These are phyloP conservation scores for Crithidia bombi DNA, from an alignment of 208 protist genomes.

Conservation along the genomic window DNA sequence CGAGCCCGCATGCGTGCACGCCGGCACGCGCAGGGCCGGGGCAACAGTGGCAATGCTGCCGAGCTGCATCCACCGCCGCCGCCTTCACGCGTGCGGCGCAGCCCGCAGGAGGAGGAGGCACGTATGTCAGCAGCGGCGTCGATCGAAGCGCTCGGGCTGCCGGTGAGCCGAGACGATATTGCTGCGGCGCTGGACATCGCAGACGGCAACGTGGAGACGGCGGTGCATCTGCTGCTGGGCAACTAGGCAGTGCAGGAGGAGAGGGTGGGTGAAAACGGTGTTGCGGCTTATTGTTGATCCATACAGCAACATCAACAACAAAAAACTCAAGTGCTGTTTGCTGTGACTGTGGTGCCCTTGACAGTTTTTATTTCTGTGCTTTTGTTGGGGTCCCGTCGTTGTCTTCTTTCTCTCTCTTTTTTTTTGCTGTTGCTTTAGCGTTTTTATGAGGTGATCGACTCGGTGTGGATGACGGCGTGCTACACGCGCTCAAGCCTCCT, in stretches of 20 bases:
- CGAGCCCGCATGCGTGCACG: constrained; percentile 28
- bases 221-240: constrained; percentile 61
- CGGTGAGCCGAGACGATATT: constrained; percentile 48
- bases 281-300: too few species aligned
- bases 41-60: background rate
- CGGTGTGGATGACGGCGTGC: too few species aligned
- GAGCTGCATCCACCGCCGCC: background rate
- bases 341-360: too few species aligned
- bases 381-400: too few species aligned
- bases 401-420: too few species aligned
- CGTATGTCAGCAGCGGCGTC: constrained; percentile 36
- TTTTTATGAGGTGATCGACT: too few species aligned
- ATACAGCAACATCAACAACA: constrained; percentile 4
- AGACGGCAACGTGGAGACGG: constrained; percentile 54
- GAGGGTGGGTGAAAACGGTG: too few species aligned
- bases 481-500: too few species aligned
- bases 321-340: too few species aligned
- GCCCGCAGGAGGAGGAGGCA: constrained; percentile 17
- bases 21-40: constrained; percentile 4
- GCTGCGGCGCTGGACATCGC: constrained; percentile 42
- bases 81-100: background rate
- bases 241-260: too few species aligned
- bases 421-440: too few species aligned
- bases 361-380: too few species aligned
- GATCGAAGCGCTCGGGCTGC: constrained; percentile 62